These are phyloP conservation scores for Phialocephala subalpina DNA, from an alignment of 2,329 filamentous ascomycete genomes.

Conservation along the genomic window DNA sequence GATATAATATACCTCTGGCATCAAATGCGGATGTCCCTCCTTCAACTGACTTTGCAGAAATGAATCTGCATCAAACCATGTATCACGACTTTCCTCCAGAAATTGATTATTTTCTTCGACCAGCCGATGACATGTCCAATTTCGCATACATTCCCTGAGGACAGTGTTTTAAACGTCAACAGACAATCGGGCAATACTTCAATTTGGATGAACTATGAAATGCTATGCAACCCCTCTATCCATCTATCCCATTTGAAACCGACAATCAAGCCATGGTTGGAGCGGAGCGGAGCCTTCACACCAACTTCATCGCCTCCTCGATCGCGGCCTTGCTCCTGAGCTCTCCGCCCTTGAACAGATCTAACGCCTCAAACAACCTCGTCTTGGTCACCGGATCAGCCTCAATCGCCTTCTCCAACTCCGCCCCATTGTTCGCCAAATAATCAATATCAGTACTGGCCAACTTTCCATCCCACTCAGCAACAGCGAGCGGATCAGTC, in stretches of 20 bases:
- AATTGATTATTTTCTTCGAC: background rate
- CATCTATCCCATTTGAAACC: background rate
- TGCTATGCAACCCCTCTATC: slow-evolving; percentile 5
- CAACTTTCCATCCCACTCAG: slow-evolving; percentile 20
- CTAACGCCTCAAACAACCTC: slow-evolving; percentile 18
- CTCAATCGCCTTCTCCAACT: slow-evolving; percentile 21
- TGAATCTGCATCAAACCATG: slow-evolving; percentile 9
- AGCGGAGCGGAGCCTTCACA: slow-evolving; percentile 1
- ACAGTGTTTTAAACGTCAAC: background rate
- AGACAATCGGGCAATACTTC: background rate
- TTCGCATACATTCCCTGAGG: background rate
- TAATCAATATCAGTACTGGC: slow-evolving; percentile 24
- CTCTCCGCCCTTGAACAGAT: slow-evolving; percentile 25
- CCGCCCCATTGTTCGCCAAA: slow-evolving; percentile 19
- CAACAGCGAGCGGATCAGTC: slow-evolving; percentile 18
- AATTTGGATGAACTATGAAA: background rate
- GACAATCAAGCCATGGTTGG: background rate
- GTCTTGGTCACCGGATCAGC: slow-evolving; percentile 19
- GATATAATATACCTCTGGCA: background rate
- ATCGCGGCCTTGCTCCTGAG: slow-evolving; percentile 22
- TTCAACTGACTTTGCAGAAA: background rate
- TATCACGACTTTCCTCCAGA: slow-evolving; percentile 1
- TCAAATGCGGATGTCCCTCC: background rate
- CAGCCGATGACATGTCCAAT: background rate
- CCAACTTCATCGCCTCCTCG: slow-evolving; percentile 20